Evolutionary conservation across 768 basidiomycete species (phyloP).

Genomic region (Lentinula raphanica): DNA sequence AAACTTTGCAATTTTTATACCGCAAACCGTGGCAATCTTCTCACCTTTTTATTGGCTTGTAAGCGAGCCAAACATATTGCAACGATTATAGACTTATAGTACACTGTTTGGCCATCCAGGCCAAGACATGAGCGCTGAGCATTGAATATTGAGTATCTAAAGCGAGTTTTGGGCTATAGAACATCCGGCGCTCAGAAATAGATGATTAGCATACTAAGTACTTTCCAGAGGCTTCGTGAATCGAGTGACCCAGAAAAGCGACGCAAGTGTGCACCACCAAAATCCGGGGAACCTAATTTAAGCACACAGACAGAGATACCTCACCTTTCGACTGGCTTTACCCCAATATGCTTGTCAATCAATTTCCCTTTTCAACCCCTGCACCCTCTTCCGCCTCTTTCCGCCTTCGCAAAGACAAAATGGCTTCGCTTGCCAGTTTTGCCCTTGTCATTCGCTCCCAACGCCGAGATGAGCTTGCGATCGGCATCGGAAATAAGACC

Average conservation of each 20-base stretch:
- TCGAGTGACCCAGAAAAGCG: background rate
- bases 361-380: constrained; percentile 68
- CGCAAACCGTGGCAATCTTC: too few species aligned
- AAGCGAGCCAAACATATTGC: too few species aligned
- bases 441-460: constrained; percentile 76
- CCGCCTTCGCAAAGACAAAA: constrained; percentile 86
- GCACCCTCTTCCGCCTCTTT: background rate
- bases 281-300: background rate
- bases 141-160: constrained; percentile 61
- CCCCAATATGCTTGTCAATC: constrained; percentile 77
- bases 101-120: too few species aligned
- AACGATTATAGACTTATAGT: too few species aligned
- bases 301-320: background rate
- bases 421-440: constrained; percentile 90
- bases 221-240: background rate
- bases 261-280: background rate
- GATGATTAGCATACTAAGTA: background rate
- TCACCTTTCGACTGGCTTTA: constrained; percentile 83
- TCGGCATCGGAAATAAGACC: constrained; percentile 88
- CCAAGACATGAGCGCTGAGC: too few species aligned
- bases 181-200: background rate
- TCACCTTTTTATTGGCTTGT: too few species aligned
- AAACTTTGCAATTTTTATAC: too few species aligned
- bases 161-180: constrained; percentile 52
- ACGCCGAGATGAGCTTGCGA: constrained; percentile 66